These are phyloP conservation scores for Betula pendula DNA, from an alignment of 306 rosid genomes.

Conservation along the genomic window DNA sequence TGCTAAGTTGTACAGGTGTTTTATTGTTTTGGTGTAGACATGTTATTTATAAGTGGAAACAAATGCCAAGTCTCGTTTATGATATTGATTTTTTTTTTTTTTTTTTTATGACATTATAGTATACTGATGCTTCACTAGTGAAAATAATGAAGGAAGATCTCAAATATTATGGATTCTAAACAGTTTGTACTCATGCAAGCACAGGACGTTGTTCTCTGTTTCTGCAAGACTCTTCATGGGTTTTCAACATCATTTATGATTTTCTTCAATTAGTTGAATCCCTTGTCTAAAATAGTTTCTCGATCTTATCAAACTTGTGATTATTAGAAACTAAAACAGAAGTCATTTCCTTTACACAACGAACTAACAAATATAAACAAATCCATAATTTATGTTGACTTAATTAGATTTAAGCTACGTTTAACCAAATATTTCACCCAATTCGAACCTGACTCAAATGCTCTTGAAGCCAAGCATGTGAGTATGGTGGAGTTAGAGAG, in stretches of 20 bases:
- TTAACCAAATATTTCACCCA: slow-evolving; percentile 70
- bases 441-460: slow-evolving; percentile 59
- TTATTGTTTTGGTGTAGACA: too few relatives aligned
- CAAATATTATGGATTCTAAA: neutral
- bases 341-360: slow-evolving; percentile 40
- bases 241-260: slow-evolving; percentile 10
- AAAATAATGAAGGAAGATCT: neutral
- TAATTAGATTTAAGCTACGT: slow-evolving; percentile 50
- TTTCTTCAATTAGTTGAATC: slow-evolving; percentile 29
- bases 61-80: too few relatives aligned
- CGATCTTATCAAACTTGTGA: slow-evolving; percentile 53
- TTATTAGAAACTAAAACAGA: slow-evolving; percentile 20
- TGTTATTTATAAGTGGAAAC: too few relatives aligned
- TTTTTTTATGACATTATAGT: neutral
- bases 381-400: slow-evolving; percentile 25
- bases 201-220: neutral
- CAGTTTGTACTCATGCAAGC: neutral
- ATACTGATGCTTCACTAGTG: neutral
- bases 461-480: slow-evolving; percentile 43
- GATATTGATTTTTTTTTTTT: too few relatives aligned
- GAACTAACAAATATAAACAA: slow-evolving; percentile 32
- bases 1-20: too few relatives aligned
- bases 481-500: slow-evolving; percentile 22
- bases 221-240: slow-evolving; percentile 16
- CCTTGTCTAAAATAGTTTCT: slow-evolving; percentile 37